phyloP scores from a whole-genome alignment of 2,329 filamentous ascomycete species.

The Nannizziopsis barbatae region DNA sequence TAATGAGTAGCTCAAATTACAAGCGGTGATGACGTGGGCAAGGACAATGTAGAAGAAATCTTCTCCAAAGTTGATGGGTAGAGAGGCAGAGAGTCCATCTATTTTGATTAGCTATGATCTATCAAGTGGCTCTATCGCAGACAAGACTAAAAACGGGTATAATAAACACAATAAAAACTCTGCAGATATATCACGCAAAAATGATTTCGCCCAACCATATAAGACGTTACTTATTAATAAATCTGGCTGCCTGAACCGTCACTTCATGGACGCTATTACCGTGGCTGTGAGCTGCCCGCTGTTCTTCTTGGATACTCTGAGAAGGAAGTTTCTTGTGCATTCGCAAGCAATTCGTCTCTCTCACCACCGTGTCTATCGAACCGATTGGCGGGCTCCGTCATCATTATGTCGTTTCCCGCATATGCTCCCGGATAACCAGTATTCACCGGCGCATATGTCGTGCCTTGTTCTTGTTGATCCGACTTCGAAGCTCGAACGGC shows the following conservation, averaged over 20 bases:
- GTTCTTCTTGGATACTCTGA: conserved; percentile 15
- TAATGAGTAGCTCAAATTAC: too few relatives aligned
- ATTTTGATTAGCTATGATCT: too few relatives aligned
- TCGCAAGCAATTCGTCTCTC: conserved; percentile 29
- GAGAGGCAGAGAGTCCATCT: too few relatives aligned
- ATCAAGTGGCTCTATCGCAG: too few relatives aligned
- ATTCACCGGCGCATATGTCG: background rate
- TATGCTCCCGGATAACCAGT: conserved; percentile 3
- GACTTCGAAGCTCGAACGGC: conserved; percentile 19
- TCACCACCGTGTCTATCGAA: conserved; percentile 17
- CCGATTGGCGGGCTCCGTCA: conserved; percentile 3
- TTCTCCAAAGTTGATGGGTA: too few relatives aligned
- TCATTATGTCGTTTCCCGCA: background rate
- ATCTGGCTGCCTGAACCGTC: too few relatives aligned
- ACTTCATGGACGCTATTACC: background rate
- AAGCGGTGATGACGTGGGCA: too few relatives aligned
- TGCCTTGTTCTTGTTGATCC: background rate
- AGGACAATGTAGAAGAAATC: too few relatives aligned
- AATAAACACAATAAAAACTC: background rate
- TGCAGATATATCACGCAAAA: too few relatives aligned
- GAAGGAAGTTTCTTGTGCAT: conserved; percentile 29
- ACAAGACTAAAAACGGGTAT: background rate
- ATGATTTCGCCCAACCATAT: too few relatives aligned
- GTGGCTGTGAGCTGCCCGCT: background rate
- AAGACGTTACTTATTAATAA: too few relatives aligned